Evolutionary conservation across 2,329 filamentous ascomycete species (phyloP), one percentile per base, ranked within the genome.

Genomic region (Colletotrichum tofieldiae): DNA sequence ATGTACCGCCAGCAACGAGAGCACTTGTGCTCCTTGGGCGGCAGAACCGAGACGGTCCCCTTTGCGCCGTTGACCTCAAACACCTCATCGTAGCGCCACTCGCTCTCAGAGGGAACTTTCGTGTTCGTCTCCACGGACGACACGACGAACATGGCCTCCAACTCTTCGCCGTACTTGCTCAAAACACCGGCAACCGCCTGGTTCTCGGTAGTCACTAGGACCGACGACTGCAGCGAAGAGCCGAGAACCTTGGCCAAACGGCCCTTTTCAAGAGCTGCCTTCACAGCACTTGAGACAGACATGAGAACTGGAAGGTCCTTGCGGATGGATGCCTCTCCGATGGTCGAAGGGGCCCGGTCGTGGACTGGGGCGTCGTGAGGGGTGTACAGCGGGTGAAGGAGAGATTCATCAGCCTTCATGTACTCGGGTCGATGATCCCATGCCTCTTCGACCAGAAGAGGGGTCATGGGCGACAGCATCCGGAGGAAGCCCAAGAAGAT

Each of bases 1-100:
- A 93, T 87, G 81, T 94, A 97, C 73, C 93, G 90, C 96, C 96
- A 99, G 83, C 96, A 99, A 62, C 96, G 87, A 0, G 90, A 87
- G 80, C 96, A 99, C 81, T 98, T 99, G 58, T 86, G 83, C 16
- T 86, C 77, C 75, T 77, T 80, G 1, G 89, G 89, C 69, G 89
- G 86, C 62, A 86, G 75, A 29, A 87, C 85, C 75, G 83, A 81
- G 29, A 85, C 86, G 39, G 76, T 82, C 43, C 82, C 83, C 70
- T 75, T 76, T 7, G 72, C 65, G 35, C 79, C 84, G 49, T 79
- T 77, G 2, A 85, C 80, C 74, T 85, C 84, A 64, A 89, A 85
- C 12, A 81, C 79, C 62, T 82, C 82, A 7, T 74, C 77, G 75
- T 84, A 88, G 58, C 74, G 77, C 86, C 86, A 88, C 8, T 76